phyloP scores from a whole-genome alignment of 2,329 filamentous ascomycete species.

The Byssothecium circinans region DNA sequence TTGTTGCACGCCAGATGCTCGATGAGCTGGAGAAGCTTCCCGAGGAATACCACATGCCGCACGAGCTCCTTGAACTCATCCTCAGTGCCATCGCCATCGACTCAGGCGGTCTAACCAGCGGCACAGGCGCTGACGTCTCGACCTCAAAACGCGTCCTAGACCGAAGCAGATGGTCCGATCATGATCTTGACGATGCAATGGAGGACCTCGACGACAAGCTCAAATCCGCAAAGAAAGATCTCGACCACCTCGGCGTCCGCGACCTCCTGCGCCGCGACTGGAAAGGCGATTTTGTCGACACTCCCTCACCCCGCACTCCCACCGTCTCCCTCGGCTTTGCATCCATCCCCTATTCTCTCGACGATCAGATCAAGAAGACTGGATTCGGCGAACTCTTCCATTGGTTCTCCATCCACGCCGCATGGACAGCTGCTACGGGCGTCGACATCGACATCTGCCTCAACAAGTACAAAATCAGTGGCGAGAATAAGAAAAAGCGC shows the following conservation, averaged over 20 bases:
- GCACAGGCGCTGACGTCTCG: conserved; percentile 45
- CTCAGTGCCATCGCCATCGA: conserved; percentile 53
- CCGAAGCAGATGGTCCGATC: conserved; percentile 48
- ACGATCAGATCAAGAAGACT: conserved; percentile 50
- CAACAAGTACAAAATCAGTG: conserved; percentile 51
- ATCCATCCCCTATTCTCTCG: conserved; percentile 51
- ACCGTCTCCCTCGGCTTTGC: conserved; percentile 52
- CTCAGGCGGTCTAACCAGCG: conserved; percentile 45
- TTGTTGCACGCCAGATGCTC: conserved; percentile 52
- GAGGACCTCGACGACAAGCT: conserved; percentile 46
- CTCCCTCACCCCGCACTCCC: conserved; percentile 49
- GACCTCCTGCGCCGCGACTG: conserved; percentile 52
- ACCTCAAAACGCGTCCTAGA: conserved; percentile 45
- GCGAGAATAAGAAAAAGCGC: conserved; percentile 46
- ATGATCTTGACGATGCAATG: conserved; percentile 47
- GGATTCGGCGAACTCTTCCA: conserved; percentile 52
- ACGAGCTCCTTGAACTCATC: conserved; percentile 53
- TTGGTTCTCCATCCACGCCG: conserved; percentile 53
- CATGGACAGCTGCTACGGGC: conserved; percentile 51
- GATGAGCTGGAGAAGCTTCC: conserved; percentile 49
- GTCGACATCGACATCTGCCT: conserved; percentile 50
- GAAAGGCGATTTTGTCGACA: conserved; percentile 53
- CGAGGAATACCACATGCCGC: conserved; percentile 52
- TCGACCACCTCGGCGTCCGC: conserved; percentile 46
- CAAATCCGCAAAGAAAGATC: conserved; percentile 47